Base-by-base conservation (phyloP, 306 rosid species). In the Glycine tomentella region DNA sequence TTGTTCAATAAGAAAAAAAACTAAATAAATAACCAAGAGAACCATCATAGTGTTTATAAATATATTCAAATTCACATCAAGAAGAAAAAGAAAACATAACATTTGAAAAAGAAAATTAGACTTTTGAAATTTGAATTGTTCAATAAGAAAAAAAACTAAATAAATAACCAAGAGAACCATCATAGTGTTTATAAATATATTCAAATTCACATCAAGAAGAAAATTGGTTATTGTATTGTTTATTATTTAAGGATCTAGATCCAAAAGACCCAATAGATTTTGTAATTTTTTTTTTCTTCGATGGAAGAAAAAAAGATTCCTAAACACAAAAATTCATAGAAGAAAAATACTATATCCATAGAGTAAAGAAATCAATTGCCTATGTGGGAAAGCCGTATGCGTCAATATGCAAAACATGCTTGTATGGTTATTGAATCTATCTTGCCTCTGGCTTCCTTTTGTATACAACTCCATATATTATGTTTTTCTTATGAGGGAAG, bases 401-500 rank as follows among this genome's bases (percentile, higher is more conserved):
- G 5, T 52, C 2, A 52, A 5, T 50, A 50, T 12, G 15, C 5
- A 50, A 11, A 11, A 50, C 11, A 50, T 10, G n/a, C 53, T 50
- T 50, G 53, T 50, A 50, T 3, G 53, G n/a, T 50, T 50, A 50
- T 50, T 49, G 14, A 49, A 49, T 49, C 13, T 48, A 38, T 75
- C 56, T 73, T 17, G 5, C 59, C 14, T 68, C 15, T 71, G 5
- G 81, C 72, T 46, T 72, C 57, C 72, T 75, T 25, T 49, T 57
- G 42, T 72, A 12, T 50, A 51, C 52, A 81, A 68, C 42, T 84
- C 65, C 55, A 61, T 69, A 38, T 68, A 46, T 56, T 62, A 52
- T 31, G 64, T 57, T 36, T n/a, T 73, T 12, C 78, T 61, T 69
- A 66, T 84, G 72, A 86, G 57, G 81, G 48, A 49, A 69, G 68